These are phyloP conservation scores for Trichoderma orchidacearum DNA, from an alignment of 495 filamentous ascomycete genomes.

Conservation along the genomic window DNA sequence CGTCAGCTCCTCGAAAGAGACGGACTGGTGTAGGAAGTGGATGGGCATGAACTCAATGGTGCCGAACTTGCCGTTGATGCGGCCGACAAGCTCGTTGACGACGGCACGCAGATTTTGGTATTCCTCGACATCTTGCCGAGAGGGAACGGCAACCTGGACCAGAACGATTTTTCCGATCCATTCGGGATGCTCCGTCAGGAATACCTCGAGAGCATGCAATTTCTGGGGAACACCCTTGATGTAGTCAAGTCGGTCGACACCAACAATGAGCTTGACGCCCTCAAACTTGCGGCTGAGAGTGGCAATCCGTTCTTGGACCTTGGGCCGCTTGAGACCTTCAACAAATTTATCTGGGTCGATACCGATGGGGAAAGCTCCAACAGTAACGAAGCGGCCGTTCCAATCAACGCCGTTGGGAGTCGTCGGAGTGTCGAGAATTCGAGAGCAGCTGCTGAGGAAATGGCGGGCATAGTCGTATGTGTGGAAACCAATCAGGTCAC, in stretches of 20 bases:
- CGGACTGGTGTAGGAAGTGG: constrained; percentile 96
- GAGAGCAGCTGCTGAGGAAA: constrained; percentile 74
- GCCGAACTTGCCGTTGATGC: constrained; percentile 88
- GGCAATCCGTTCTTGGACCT: constrained; percentile 66
- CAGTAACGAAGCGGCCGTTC: constrained; percentile 55
- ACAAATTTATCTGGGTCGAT: constrained; percentile 95
- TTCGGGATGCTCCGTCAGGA: constrained; percentile 84
- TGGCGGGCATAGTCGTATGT: constrained; percentile 90
- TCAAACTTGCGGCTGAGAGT: constrained; percentile 69
- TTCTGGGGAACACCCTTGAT: constrained; percentile 97
- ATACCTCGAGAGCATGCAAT: constrained; percentile 78
- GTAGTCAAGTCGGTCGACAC: constrained; percentile 86
- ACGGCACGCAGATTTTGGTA: constrained; percentile 85
- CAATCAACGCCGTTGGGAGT: constrained; percentile 77
- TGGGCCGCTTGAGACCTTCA: constrained; percentile 67
- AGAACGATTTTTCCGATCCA: constrained; percentile 84
- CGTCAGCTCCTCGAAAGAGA: constrained; percentile 87
- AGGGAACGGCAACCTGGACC: constrained; percentile 87
- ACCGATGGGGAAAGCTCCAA: constrained; percentile 81
- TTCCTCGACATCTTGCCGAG: constrained; percentile 85
- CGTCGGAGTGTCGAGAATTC: constrained; percentile 61
- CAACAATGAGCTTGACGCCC: constrained; percentile 79
- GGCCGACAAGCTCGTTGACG: constrained; percentile 80
- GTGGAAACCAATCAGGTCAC: constrained; percentile 87
- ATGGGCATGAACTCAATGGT: constrained; percentile 90